These are phyloP conservation scores for Candida jianshihensis DNA, from an alignment of 805 yeast genomes.

Conservation along the genomic window DNA sequence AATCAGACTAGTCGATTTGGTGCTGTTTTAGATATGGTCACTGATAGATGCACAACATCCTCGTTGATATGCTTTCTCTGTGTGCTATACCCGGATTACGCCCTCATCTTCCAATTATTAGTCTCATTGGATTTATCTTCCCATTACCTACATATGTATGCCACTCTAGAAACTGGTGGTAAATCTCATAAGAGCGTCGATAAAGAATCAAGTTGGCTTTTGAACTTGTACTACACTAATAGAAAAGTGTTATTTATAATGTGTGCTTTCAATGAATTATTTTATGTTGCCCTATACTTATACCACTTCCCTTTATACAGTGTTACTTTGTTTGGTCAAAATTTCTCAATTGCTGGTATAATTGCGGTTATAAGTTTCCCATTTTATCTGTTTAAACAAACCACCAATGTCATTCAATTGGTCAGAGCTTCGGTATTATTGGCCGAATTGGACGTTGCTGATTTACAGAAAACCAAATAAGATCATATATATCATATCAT, in stretches of 20 bases:
- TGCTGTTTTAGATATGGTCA: constrained; percentile 97
- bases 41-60: constrained; percentile 95
- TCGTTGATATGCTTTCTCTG: constrained; percentile 85
- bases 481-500: background rate
- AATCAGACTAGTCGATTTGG: constrained; percentile 91
- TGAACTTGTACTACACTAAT: constrained; percentile 83
- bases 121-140: constrained; percentile 84
- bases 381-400: constrained; percentile 84
- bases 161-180: constrained; percentile 75
- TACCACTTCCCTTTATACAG: constrained; percentile 43
- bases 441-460: constrained; percentile 61
- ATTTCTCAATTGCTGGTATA: constrained; percentile 53
- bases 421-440: constrained; percentile 74
- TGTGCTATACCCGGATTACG: constrained; percentile 66
- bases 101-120: constrained; percentile 61
- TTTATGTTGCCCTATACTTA: constrained; percentile 84
- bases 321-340: constrained; percentile 25
- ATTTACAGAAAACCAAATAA: constrained; percentile 21
- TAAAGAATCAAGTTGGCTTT: constrained; percentile 59
- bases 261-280: constrained; percentile 90
- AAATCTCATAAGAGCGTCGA: constrained; percentile 79
- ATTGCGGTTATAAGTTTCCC: constrained; percentile 64
- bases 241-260: constrained; percentile 76
- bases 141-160: constrained; percentile 98
- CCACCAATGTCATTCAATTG: constrained; percentile 84